phyloP scores from a whole-genome alignment of 306 rosid genomes.

The Arachis hypogaea region DNA sequence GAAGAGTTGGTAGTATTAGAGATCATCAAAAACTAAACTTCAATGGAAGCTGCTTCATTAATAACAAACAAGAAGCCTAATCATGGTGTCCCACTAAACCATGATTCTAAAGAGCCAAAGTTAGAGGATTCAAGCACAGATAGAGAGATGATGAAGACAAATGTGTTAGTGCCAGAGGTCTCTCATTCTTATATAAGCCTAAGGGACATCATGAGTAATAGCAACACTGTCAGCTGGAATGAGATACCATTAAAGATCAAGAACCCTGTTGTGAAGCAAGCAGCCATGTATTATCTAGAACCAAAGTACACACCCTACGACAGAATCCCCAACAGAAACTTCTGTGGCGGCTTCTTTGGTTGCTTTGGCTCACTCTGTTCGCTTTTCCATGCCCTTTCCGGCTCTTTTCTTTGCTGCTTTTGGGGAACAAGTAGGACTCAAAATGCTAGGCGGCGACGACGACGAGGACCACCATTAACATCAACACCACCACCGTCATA shows the following conservation, averaged over 20 bases:
- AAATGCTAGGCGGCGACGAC: background rate
- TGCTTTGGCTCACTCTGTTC: conserved; percentile 43
- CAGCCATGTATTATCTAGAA: conserved; percentile 71
- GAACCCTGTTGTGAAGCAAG: conserved; percentile 71
- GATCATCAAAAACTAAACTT: background rate
- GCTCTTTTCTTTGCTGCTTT: conserved; percentile 12
- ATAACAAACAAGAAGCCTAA: too few relatives aligned
- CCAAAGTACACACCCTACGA: conserved; percentile 51
- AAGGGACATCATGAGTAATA: conserved; percentile 48
- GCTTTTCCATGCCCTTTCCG: conserved; percentile 18
- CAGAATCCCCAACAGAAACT: conserved; percentile 17
- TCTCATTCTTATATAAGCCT: conserved; percentile 56
- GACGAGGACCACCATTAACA: background rate
- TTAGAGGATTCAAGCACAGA: conserved; percentile 8
- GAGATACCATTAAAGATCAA: conserved; percentile 66
- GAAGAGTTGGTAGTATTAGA: background rate
- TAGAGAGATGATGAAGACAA: conserved; percentile 37
- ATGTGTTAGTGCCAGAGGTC: conserved; percentile 31
- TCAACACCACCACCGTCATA: background rate
- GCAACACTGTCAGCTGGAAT: conserved; percentile 46
- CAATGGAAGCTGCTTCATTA: background rate
- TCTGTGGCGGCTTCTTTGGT: conserved; percentile 25
- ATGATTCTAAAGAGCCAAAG: background rate
- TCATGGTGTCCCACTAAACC: too few relatives aligned
- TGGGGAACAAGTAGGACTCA: background rate